phyloP scores from a whole-genome alignment of 2,329 filamentous ascomycete genomes.

The Penicillium sp. region DNA sequence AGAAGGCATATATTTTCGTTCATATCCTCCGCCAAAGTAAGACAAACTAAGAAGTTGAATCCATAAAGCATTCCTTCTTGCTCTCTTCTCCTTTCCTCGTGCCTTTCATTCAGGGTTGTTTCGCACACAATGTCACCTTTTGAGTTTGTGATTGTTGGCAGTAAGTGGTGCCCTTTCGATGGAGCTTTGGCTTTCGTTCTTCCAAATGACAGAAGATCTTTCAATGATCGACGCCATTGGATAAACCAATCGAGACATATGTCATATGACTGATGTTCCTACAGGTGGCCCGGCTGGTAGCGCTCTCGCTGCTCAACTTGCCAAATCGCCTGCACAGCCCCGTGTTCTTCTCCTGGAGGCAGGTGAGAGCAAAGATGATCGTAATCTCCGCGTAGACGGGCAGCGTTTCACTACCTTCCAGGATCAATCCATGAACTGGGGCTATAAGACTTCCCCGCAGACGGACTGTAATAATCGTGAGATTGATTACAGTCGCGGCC shows the following conservation, averaged over 20 bases:
- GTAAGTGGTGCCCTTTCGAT: constrained; percentile 9
- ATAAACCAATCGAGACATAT: too few relatives aligned
- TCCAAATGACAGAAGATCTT: background rate
- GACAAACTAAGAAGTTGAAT: background rate
- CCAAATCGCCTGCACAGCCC: constrained; percentile 48
- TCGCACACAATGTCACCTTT: constrained; percentile 16
- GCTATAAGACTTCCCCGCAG: constrained; percentile 51
- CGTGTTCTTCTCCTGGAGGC: constrained; percentile 61
- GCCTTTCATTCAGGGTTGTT: too few relatives aligned
- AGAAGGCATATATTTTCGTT: too few relatives aligned
- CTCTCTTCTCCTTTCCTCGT: background rate
- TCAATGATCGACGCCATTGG: background rate
- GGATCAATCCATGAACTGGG: constrained; percentile 53
- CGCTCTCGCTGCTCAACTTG: constrained; percentile 54
- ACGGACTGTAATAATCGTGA: constrained; percentile 30
- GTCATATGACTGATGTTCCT: background rate
- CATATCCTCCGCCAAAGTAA: background rate
- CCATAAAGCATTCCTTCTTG: background rate
- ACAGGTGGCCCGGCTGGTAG: constrained; percentile 55
- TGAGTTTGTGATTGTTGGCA: constrained; percentile 19
- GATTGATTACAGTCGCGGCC: constrained; percentile 21
- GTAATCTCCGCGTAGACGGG: constrained; percentile 48
- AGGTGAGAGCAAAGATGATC: constrained; percentile 51
- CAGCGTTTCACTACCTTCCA: constrained; percentile 54
- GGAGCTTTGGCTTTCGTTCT: background rate